These are phyloP conservation scores for Diutina pseudorugosa DNA, from an alignment of 1,139 yeast species.

Conservation along the genomic window DNA sequence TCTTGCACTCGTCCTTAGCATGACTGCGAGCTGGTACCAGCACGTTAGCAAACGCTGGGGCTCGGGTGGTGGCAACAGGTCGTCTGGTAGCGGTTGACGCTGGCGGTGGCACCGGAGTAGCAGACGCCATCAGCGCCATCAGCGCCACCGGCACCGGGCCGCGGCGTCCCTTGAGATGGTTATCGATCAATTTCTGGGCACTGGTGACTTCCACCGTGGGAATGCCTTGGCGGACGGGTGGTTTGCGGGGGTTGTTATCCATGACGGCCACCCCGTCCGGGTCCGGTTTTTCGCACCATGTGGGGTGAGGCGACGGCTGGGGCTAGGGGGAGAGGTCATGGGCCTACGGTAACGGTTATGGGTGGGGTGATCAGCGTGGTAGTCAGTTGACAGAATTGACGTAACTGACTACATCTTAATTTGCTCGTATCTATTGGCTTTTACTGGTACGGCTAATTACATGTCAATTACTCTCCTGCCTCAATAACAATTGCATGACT, in stretches of 20 bases:
- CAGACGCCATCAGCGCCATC: too few relatives aligned
- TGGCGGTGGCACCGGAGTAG: too few relatives aligned
- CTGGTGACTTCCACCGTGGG: neutral
- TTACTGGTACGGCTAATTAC: too few relatives aligned
- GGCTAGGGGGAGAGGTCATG: neutral
- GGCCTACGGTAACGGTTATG: neutral
- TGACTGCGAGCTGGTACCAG: slow-evolving; percentile 20
- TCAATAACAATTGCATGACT: too few relatives aligned
- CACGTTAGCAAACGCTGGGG: neutral
- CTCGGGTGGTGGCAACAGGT: neutral
- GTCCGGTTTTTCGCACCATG: neutral
- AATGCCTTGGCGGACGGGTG: neutral
- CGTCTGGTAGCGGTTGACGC: neutral
- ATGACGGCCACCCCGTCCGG: neutral
- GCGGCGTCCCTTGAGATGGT: neutral
- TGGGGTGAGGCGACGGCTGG: neutral
- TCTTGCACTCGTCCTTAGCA: slow-evolving; percentile 24
- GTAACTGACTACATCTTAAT: too few relatives aligned
- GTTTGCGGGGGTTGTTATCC: neutral
- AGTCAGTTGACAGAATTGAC: too few relatives aligned
- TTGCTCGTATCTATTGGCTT: too few relatives aligned
- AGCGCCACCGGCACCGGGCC: neutral
- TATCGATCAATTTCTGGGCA: neutral
- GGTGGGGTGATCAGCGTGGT: too few relatives aligned
- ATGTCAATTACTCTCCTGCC: too few relatives aligned